These are phyloP conservation scores for Pseudocercospora eumusae DNA, from an alignment of 2,329 filamentous ascomycete genomes.

Conservation along the genomic window DNA sequence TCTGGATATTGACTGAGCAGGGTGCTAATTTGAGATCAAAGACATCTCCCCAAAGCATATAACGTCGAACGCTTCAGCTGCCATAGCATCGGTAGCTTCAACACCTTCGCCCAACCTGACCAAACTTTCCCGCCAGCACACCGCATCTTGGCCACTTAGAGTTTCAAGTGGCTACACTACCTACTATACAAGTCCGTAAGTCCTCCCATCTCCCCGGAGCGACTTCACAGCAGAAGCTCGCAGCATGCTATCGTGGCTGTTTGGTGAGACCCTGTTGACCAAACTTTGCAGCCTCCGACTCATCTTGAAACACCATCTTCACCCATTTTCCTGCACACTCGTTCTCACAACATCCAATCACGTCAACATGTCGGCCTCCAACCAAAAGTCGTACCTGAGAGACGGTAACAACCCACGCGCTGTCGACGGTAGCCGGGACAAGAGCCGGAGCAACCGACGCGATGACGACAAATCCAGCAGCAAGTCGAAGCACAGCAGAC, in stretches of 20 bases:
- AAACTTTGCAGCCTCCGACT: conserved; percentile 12
- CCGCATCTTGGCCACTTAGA: conserved; percentile 16
- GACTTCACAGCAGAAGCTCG: conserved; percentile 1
- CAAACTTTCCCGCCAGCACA: conserved; percentile 23
- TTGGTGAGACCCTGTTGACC: conserved; percentile 19
- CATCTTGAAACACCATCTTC: conserved; percentile 22
- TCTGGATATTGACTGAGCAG: conserved; percentile 20
- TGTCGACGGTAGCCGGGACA: conserved; percentile 32
- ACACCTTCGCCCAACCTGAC: conserved; percentile 20
- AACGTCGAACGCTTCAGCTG: conserved; percentile 25
- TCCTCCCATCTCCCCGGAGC: conserved; percentile 15
- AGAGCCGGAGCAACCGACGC: conserved; percentile 27
- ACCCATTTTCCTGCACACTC: conserved; percentile 15
- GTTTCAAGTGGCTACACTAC: conserved; percentile 29
- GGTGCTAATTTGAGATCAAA: conserved; percentile 29
- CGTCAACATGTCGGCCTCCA: conserved; percentile 30
- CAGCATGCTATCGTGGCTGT: conserved; percentile 15
- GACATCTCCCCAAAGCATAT: conserved; percentile 25
- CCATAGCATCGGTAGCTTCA: conserved; percentile 25
- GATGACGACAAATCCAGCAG: conserved; percentile 27
- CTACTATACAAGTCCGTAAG: conserved; percentile 18
- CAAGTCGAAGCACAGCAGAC: conserved; percentile 29
- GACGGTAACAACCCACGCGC: conserved; percentile 35
- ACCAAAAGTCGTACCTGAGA: conserved; percentile 33
- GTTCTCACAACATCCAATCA: conserved; percentile 13